phyloP scores from a whole-genome alignment of 805 yeast species.

The Kodamaea kakaduensis region DNA sequence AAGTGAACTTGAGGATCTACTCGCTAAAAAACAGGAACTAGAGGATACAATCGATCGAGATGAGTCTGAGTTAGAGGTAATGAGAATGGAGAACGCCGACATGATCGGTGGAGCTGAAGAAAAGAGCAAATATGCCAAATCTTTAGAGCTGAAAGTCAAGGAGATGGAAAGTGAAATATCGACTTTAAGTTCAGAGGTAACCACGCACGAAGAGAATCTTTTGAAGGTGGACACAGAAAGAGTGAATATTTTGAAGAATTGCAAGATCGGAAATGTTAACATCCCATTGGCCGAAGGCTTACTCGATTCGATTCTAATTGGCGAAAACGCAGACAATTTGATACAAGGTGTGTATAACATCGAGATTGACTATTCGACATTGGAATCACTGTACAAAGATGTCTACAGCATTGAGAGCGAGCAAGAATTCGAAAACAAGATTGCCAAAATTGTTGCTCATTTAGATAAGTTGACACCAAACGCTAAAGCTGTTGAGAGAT shows the following conservation, averaged over 20 bases:
- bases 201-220: constrained; percentile 47
- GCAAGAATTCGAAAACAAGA: constrained; percentile 29
- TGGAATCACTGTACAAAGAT: constrained; percentile 44
- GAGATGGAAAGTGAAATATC: constrained; percentile 37
- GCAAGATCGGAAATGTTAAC: constrained; percentile 67
- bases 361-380: constrained; percentile 50
- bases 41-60: constrained; percentile 20
- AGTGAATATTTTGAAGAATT: constrained; percentile 57
- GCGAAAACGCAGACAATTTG: constrained; percentile 39
- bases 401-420: constrained; percentile 36
- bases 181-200: constrained; percentile 28
- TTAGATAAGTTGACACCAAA: constrained; percentile 67
- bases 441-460: constrained; percentile 35
- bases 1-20: constrained; percentile 25
- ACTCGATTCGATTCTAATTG: constrained; percentile 58
- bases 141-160: constrained; percentile 26
- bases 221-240: constrained; percentile 55
- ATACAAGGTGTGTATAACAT: constrained; percentile 42
- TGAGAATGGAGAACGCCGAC: constrained; percentile 17
- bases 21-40: constrained; percentile 29
- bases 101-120: constrained; percentile 11
- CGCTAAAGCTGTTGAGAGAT: constrained; percentile 71
- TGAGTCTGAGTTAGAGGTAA: constrained; percentile 28
- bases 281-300: constrained; percentile 63
- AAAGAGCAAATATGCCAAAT: constrained; percentile 28